These are phyloP conservation scores for Linum usitatissimum DNA, from an alignment of 345 rosid species.

Conservation along the genomic window DNA sequence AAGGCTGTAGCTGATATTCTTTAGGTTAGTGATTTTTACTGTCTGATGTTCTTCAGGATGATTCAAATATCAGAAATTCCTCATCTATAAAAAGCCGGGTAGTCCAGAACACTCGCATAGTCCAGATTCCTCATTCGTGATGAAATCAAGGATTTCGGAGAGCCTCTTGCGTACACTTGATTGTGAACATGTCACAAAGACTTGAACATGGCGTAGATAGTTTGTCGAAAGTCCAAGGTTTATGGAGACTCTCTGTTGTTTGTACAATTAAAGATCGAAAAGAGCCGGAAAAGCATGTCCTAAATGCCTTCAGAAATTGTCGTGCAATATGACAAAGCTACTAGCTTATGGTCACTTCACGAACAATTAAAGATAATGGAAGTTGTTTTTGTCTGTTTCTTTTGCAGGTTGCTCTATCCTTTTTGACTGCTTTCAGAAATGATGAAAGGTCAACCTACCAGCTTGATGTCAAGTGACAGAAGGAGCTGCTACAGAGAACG, in stretches of 20 bases:
- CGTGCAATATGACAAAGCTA: conserved; percentile 83
- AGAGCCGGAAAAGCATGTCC: conserved; percentile 91
- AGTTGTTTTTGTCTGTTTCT: background rate
- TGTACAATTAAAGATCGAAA: conserved; percentile 90
- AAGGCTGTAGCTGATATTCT: no score
- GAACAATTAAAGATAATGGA: conserved; percentile 90
- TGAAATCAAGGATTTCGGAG: no score
- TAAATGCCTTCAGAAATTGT: conserved; percentile 84
- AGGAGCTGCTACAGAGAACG: conserved; percentile 66
- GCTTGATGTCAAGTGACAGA: conserved; percentile 94
- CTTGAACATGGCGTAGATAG: no score
- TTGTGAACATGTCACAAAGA: no score
- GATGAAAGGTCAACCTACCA: conserved; percentile 90
- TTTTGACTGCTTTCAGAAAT: conserved; percentile 75
- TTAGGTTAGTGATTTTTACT: no score
- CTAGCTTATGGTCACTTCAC: conserved; percentile 89
- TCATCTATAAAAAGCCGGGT: no score
- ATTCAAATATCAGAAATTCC: no score
- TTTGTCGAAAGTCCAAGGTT: no score
- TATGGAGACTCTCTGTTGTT: conserved; percentile 52
- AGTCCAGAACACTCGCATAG: no score
- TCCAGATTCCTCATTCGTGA: no score
- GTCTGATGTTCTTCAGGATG: no score
- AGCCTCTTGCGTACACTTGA: no score
- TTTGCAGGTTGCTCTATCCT: conserved; percentile 79